Evolutionary conservation across 108 stramenopile species (phyloP), one percentile per base, ranked within the genome.

Genomic region (Cyclostephanos tholiformis): DNA sequence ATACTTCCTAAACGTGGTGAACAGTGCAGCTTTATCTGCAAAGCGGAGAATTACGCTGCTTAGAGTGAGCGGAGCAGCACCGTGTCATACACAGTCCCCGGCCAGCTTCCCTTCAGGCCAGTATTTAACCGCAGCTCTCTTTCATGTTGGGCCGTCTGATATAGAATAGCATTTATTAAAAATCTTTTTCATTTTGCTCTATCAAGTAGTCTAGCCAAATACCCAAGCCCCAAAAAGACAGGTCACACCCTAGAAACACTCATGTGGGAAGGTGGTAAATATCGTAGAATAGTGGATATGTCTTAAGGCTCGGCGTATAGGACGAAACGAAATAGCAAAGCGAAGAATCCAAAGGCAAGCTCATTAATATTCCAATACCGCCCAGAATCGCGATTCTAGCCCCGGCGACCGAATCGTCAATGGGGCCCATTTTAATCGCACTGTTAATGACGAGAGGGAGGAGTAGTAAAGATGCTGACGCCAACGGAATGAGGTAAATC

Each of bases 51-150:
- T 90, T 4, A 89, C 89, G 10, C 63, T 94, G 16, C 39, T 94
- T 36, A 69, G 76, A 49, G 86, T 87, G 6, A 84, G 69, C 62
- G 90, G 91, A 13, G 93, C 93, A 17, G 91, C 93, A 6, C 77
- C 93, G 11, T 94, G 93, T 61, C 93, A 94, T 63, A 91, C 89
- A 17, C 91, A 92, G 61, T 85, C 82, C 25, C 93, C 93, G 11
- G 82, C 84, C 17, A 72, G 79, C 25, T 92, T 86, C 56, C 93
- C 93, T 13, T 89, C 93, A 0, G 89, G 91, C 4, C 83, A 84
- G 25, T 94, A 94, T 51, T 78, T 94, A 56, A 94, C 93, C 9
- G 91, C 89, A 11, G 91, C 93, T 12, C 63, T 92, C 19, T 94
- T 94, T 65, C 75, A 72, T 56, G 86, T 93, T 26, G 81, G 88